Evolutionary conservation across 2,329 filamentous ascomycete species (phyloP), one percentile per base, ranked within the genome.

Genomic region (Fusarium sublunatum): DNA sequence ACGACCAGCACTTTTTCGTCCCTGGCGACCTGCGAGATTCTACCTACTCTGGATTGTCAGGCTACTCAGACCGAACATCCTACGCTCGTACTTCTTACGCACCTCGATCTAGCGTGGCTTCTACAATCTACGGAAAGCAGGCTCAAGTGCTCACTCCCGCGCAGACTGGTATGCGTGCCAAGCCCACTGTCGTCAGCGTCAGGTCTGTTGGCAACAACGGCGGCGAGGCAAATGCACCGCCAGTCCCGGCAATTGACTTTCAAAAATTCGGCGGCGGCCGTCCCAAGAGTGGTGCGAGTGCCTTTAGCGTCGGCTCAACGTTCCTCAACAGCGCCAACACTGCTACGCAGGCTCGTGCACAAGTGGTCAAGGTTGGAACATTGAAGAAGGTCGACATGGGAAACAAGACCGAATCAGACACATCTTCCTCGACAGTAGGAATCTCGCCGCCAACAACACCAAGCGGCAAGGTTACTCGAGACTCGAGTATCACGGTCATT

Each of bases 1-100:
- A 91, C 58, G 92, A 96, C 60, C 91, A 95, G 72, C 91, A 96
- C 74, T 97, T 96, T 83, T 97, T 97, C 76, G 90, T 96, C 69
- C 93, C 93, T 10, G 90, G 90, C 58, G 92, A 97, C 72, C 83
- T 97, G 41, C 90, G 94, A 65, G 92, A 96, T 77, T 97, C 93
- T 7, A 94, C 92, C 11, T 97, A 93, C 78, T 96, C 93, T 6
- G 90, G 86, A 60, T 86, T 90, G 61, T 91, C 91, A 2, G 82
- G 81, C 45, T 85, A 82, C 68, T 84, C 82, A 29, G 86, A 88
- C 72, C 81, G 86, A 53, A 87, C 85, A 1, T 89, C 87, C 1
- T 86, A 83, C 58, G 86, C 86, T 31, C 80, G 81, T 34, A 84
- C 82, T 7, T 86, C 84, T 2, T 86, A 85, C 59, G 84, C 83